Percentiles rank a stretch among this genome's conserved stretches.
phyloP scores from a whole-genome alignment of 129 eudicot genomes.

The Flaveria robusta region DNA sequence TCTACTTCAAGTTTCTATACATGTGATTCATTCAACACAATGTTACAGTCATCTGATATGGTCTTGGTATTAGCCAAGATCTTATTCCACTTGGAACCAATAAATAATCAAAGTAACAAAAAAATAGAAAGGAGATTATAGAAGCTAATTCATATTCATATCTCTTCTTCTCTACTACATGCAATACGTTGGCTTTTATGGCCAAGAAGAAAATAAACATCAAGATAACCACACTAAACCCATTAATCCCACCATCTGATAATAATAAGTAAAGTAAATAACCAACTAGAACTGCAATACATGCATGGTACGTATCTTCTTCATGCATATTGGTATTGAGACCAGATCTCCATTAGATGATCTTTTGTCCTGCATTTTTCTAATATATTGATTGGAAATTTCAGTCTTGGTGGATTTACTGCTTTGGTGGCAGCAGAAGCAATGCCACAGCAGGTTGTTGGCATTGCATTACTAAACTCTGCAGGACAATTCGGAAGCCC shows the following conservation, averaged over 20 bases:
- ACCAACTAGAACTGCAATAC: too few species aligned
- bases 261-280: too few species aligned
- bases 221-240: too few species aligned
- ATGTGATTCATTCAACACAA: not conserved
- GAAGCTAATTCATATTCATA: too few species aligned
- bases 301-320: not conserved
- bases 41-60: not conserved
- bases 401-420: slow-evolving; percentile 98
- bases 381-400: slow-evolving; percentile 10
- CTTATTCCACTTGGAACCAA: too few species aligned
- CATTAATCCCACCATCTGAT: too few species aligned
- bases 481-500: slow-evolving; percentile 97
- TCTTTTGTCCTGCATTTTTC: slow-evolving; percentile 14
- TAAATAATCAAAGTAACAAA: too few species aligned
- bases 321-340: not conserved
- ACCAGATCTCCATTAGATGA: not conserved
- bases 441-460: slow-evolving; percentile 70
- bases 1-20: not conserved
- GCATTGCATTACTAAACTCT: slow-evolving; percentile 78
- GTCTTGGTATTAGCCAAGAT: too few species aligned
- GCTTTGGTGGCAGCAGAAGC: slow-evolving; percentile 92
- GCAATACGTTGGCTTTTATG: too few species aligned
- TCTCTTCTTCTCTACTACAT: too few species aligned
- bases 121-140: too few species aligned
- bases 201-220: too few species aligned